Conservation (phyloP, 2,329 filamentous ascomycete genomes). For the Kalaharituber pfeilii region DNA sequence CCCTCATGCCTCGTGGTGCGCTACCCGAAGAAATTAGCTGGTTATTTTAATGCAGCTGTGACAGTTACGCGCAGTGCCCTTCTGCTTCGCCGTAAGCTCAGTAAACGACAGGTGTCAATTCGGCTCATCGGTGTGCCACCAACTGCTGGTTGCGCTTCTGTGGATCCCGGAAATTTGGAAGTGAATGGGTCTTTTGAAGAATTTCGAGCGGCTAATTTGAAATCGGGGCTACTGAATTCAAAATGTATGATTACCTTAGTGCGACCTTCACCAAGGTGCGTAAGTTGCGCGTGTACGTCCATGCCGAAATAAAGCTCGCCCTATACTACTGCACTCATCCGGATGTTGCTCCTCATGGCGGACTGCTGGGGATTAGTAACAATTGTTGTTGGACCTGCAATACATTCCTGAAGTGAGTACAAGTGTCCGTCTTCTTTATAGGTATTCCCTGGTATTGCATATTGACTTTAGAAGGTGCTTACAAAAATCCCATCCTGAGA, state of each 20-base stretch:
- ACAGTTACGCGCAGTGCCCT: neutral
- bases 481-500: neutral
- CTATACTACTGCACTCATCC: neutral
- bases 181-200: neutral
- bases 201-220: neutral
- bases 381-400: neutral
- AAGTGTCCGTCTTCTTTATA: neutral
- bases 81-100: neutral
- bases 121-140: neutral
- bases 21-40: neutral
- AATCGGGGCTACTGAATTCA: neutral
- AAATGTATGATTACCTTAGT: neutral
- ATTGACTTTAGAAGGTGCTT: neutral
- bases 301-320: neutral
- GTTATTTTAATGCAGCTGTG: neutral
- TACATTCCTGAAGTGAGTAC: neutral
- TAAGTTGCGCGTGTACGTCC: neutral
- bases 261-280: neutral
- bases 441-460: neutral
- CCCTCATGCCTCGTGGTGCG: too few relatives aligned
- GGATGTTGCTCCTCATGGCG: neutral
- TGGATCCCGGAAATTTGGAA: neutral
- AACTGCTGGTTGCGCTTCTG: neutral
- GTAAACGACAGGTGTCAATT: neutral
- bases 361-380: neutral